Conservation (phyloP, 225 moss, liverwort and hornwort species). For the Physcomitrellopsis africana region DNA sequence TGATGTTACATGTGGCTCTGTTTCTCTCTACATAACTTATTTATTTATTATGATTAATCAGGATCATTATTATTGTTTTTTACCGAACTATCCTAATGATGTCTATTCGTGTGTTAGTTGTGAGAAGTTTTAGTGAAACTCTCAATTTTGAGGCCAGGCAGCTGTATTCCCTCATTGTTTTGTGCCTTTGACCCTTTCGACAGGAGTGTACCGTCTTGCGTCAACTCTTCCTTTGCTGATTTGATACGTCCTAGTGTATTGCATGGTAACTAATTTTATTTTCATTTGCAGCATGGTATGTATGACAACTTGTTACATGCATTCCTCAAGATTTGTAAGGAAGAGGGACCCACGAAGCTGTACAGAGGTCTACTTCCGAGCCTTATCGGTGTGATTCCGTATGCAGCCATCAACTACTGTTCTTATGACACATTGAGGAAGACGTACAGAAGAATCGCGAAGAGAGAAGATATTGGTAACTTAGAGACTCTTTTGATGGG, state of each 20-base stretch:
- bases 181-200: no score
- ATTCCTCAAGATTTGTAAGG: slow-evolving; percentile 66
- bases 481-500: slow-evolving; percentile 75
- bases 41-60: neutral
- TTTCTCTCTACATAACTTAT: neutral
- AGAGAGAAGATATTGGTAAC: slow-evolving; percentile 74
- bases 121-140: no score
- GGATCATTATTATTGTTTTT: neutral
- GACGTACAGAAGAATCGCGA: slow-evolving; percentile 64
- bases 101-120: no score
- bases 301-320: slow-evolving; percentile 74
- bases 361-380: slow-evolving; percentile 85
- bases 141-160: no score
- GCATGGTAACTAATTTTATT: neutral
- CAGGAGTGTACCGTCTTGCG: no score
- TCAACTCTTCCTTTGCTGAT: no score
- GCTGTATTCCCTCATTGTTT: no score
- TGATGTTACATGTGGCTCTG: no score
- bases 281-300: slow-evolving; percentile 66
- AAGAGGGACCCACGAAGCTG: slow-evolving; percentile 79
- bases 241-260: neutral
- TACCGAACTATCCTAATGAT: neutral
- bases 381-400: slow-evolving; percentile 78
- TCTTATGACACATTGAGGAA: slow-evolving; percentile 71
- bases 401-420: slow-evolving; percentile 83